A percentile compares a stretch with the other conserved stretches of the same genome.
Conservation (phyloP, 345 rosid species). For the Citrus glauca region DNA sequence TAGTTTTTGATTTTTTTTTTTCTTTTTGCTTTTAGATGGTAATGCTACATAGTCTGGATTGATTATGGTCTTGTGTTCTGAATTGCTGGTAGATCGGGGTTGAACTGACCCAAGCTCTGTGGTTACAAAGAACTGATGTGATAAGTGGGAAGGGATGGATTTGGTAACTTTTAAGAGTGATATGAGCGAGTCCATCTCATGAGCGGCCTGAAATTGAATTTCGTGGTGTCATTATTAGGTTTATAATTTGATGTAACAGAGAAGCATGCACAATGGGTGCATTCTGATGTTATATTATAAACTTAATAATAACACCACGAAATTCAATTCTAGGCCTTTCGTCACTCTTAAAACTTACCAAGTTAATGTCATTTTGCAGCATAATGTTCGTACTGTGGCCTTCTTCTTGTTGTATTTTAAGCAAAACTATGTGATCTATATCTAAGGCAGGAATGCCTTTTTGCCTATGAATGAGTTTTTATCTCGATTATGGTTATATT, state of each 20-base stretch:
- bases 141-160: background rate
- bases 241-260: background rate
- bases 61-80: background rate
- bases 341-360: background rate
- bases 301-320: background rate
- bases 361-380: background rate
- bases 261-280: background rate
- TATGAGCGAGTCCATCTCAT: background rate
- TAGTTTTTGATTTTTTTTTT: background rate
- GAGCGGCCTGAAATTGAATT: background rate
- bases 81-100: conserved; percentile 12
- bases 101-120: conserved; percentile 3
- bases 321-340: background rate
- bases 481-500: background rate
- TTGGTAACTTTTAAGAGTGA: background rate
- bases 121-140: background rate
- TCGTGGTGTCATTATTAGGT: background rate
- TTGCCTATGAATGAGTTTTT: background rate
- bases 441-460: background rate
- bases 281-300: background rate
- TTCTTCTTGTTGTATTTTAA: background rate
- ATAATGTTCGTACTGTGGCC: background rate
- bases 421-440: background rate
- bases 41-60: background rate
- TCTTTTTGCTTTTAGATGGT: background rate